Evolutionary conservation across 2,329 filamentous ascomycete species (phyloP).

Genomic region (Penicillium sp.): DNA sequence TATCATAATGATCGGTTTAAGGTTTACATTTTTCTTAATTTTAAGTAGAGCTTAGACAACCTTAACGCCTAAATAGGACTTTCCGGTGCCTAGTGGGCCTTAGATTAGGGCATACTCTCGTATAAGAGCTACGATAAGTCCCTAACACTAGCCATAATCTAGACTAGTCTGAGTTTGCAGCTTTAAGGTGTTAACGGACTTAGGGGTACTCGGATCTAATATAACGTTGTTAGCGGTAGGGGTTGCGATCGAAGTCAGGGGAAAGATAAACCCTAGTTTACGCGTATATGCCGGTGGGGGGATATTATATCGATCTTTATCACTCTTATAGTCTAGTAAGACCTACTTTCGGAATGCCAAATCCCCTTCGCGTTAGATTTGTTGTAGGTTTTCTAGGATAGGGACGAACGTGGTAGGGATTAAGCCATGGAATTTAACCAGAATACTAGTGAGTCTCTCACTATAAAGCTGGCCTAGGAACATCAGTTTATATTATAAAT

Average conservation of each 20-base stretch:
- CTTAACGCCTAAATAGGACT: conserved; percentile 9
- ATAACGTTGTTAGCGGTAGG: neutral
- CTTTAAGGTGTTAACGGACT: conserved; percentile 1
- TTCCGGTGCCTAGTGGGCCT: conserved; percentile 14
- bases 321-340: no score
- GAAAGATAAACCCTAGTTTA: conserved; percentile 5
- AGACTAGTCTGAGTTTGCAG: conserved; percentile 8
- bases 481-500: neutral
- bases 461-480: conserved; percentile 4
- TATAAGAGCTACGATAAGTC: conserved; percentile 9
- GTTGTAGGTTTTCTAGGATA: conserved; percentile 9
- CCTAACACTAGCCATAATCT: conserved; percentile 7
- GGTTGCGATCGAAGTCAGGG: neutral
- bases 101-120: conserved; percentile 14
- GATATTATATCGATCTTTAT: no score
- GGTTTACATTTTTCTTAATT: neutral
- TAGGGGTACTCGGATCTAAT: conserved; percentile 1
- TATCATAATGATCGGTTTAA: neutral
- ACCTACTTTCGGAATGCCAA: conserved; percentile 7
- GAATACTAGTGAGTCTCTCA: neutral
- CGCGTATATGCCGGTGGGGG: conserved; percentile 6
- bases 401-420: conserved; percentile 9
- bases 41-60: conserved; percentile 4
- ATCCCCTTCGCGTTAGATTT: neutral
- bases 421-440: conserved; percentile 8